These are phyloP conservation scores for Phytophthora constricta DNA, from an alignment of 352 stramenopile genomes.

Conservation along the genomic window DNA sequence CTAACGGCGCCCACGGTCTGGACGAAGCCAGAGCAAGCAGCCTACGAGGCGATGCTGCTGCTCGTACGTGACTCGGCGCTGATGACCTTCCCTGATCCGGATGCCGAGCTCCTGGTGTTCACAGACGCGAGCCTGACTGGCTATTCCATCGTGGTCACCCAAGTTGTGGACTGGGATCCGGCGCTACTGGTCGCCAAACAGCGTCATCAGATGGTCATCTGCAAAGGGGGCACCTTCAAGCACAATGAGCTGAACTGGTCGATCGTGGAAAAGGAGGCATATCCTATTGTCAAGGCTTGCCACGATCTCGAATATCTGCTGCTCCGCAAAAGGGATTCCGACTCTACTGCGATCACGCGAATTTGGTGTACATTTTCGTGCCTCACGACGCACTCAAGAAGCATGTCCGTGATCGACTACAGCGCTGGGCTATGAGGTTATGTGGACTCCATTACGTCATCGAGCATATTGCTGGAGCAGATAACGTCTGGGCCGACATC, in stretches of 20 bases:
- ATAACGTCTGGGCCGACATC: conserved; percentile 17
- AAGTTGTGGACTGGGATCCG: neutral
- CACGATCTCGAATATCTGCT: conserved; percentile 19
- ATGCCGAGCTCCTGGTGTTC: neutral
- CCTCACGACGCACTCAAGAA: conserved; percentile 16
- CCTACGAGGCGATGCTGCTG: neutral
- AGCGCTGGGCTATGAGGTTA: conserved; percentile 20
- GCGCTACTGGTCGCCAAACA: neutral
- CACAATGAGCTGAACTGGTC: conserved; percentile 9
- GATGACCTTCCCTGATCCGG: neutral
- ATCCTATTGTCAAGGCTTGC: conserved; percentile 13
- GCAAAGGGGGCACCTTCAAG: conserved; percentile 11
- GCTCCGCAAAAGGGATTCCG: neutral
- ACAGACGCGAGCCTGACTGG: neutral
- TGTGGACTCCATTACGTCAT: conserved; percentile 24
- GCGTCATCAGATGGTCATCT: conserved; percentile 10
- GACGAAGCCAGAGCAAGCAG: neutral
- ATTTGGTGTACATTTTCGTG: conserved; percentile 27
- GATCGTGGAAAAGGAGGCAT: conserved; percentile 24
- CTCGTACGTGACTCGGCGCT: neutral
- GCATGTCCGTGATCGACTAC: conserved; percentile 11
- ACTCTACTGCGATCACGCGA: conserved; percentile 30
- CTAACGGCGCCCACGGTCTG: neutral
- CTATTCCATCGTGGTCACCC: conserved; percentile 8
- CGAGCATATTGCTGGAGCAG: conserved; percentile 14